Evolutionary conservation across 164 flowering plant species (phyloP), one percentile per base, ranked within the genome.

Genomic region (Tetracentron sinense): DNA sequence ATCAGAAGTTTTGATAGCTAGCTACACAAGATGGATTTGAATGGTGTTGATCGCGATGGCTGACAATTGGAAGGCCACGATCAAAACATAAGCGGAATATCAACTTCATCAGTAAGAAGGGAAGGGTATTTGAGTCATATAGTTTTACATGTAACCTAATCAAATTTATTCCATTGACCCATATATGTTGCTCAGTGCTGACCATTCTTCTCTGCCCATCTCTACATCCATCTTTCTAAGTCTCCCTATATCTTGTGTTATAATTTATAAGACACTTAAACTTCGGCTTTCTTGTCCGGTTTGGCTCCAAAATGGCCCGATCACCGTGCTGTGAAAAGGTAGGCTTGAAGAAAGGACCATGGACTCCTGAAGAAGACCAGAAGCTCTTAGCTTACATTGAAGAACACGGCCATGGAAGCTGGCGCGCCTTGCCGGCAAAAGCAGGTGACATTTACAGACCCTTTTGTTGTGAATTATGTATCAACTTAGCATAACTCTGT

Each of bases 381-480:
- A 92, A 89, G 67, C 96, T 92, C 64, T 74, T 92, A n/a, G 96
- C 96, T 67, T 82, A 83, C 75, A 86, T 92, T 57, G 93, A 92
- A 72, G 86, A 88, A 75, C 90, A 92, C 62, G 98, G 98, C 60
- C 96, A 92, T 76, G 98, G 98, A 7, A 90, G 95, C 74, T 92
- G 98, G 98, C 81, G 98, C 17, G 88, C 96, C 20, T 70, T 92
- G 61, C 96, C 98, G 4, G 44, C 77, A 0, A 88, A 90, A 86
- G 98, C 98, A n/a, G 98, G 98, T 92, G 14, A 51, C 0, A 7
- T 49, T n/a, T 57, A 15, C 12, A 1, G 3, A 1, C 19, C 20
- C 21, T 21, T 27, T 10, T 7, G 1, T 19, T 64, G 21, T 15
- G 30, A 23, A 29, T 5, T 33, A 35, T 19, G 6, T n/a, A 19